Evolutionary conservation across 2,329 filamentous ascomycete genomes (phyloP), one percentile per base, ranked within the genome.

Genomic region (Colletotrichum tropicicola): DNA sequence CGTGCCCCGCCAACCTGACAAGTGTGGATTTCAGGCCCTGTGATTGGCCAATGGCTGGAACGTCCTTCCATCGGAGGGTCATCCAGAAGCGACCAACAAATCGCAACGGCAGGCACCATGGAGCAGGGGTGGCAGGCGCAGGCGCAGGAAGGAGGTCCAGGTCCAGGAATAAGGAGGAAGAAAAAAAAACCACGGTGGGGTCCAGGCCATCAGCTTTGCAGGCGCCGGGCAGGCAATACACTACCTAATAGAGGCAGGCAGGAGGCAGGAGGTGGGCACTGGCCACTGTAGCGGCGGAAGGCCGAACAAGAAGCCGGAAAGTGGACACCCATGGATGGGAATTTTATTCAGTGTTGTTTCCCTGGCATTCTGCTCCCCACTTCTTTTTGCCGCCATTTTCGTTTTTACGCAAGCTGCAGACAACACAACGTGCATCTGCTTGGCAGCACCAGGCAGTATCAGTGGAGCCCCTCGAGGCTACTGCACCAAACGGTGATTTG

Each of bases 401-500:
- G 17, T 43, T 43, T 43, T 44, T 44, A 59, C 60, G 59, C 60
- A 45, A 35, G 45, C 54, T 39, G 59, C 59, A 63, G 54, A 59
- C 45, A 37, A 23, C 28, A 25, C 44, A 37, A 27, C 45, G 35
- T 51, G 41, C 27, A 9, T 17, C 15, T 32, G 17, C 32, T 23
- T 41, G 19, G 30, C 12, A 47, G 48, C 27, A 28, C 19, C 17
- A 21, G 30, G 15, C 19, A 17, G 8, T 35, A 47, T 59, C 44
- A 41, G 59, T 62, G 59, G 59, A 39, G 32, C 53, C 10, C 6
- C 52, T n/a, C n/a, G n/a, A n/a, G n/a, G n/a, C n/a, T 48, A 47
- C 53, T 57, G 53, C 53, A 57, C 53, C 53, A 27, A 57, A 35
- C 52, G 52, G 52, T 56, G 53, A 57, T 58, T 63, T 59, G 51